Evolutionary conservation across 768 basidiomycete genomes (phyloP), one percentile per base, ranked within the genome.

Genomic region (Pilatotrama ljubarskyi): DNA sequence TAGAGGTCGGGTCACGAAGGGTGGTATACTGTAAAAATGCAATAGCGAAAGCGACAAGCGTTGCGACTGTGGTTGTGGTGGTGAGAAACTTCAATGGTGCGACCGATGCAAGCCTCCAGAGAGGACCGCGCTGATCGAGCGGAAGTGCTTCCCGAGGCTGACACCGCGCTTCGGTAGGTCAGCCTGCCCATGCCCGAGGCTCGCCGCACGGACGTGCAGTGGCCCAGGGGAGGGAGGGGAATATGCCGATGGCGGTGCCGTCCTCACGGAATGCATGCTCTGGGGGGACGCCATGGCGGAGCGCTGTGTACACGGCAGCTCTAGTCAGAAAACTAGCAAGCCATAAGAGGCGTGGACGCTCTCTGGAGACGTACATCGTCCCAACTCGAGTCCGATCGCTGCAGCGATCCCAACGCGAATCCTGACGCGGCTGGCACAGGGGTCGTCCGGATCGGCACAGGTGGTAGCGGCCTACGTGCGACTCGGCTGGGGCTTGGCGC

Each of bases 381-480:
- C 22, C 41, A 24, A 26, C 13, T 48, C 22, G 20, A 11, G 18
- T 5, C 56, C 22, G 20, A 11, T 40, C 8, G 29, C 29, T 9
- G 55, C 35, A 17, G 51, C 32, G 57, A n/a, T 5, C 17, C 20
- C 18, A 35, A 26, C 10, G 20, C 35, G 24, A 20, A 29, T 43
- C 2, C 13, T 32, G 26, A 4, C 29, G 36, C 11, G 24, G 22
- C 42, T 35, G 18, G 20, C 13, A 26, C 25, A 15, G 57, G 36
- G n/a, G 37, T 49, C 42, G 42, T n/a, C 42, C 56, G 57, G 9
- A 51, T 56, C 13, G 61, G 61, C 14, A 63, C 47, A 3, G 61
- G 61, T 32, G 61, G 61, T n/a, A 63, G 40, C 10, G 61, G 61
- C 52, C 61, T 41, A 15, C 41, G 25, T 14, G 49, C 26, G 41